These are phyloP conservation scores for Solanum commersonii DNA, from an alignment of 257 asterid species.

Conservation along the genomic window DNA sequence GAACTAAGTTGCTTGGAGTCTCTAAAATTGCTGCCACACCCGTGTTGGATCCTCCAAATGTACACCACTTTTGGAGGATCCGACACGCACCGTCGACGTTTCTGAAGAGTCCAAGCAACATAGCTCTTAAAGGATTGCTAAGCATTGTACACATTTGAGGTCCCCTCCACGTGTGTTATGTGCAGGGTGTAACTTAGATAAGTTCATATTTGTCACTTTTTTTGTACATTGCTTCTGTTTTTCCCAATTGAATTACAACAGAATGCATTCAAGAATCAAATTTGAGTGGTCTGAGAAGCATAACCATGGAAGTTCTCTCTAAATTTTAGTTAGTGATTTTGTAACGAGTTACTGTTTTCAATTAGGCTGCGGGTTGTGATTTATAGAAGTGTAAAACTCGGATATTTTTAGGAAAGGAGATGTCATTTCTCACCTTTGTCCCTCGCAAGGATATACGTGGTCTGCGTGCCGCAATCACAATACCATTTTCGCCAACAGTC, in stretches of 20 bases:
- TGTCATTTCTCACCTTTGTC: conserved; percentile 49
- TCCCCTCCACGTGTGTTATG: not conserved
- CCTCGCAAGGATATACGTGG: conserved; percentile 88
- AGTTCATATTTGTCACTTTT: not conserved
- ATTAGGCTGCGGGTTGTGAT: not conserved
- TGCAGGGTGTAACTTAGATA: not conserved
- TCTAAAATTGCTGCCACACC: no score
- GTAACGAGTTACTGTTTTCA: not conserved
- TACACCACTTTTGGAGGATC: no score
- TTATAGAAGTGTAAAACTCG: not conserved
- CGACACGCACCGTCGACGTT: no score
- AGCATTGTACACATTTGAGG: not conserved
- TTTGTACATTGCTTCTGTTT: not conserved
- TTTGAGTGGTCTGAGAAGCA: not conserved
- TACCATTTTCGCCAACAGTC: conserved; percentile 84
- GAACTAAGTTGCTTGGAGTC: not conserved
- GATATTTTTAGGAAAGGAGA: not conserved
- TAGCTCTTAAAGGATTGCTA: not conserved
- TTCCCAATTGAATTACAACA: not conserved
- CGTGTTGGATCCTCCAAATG: no score
- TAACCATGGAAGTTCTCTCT: not conserved
- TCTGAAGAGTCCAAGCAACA: no score
- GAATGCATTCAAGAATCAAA: not conserved
- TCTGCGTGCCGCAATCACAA: conserved; percentile 64
- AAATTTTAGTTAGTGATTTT: no score